Evolutionary conservation across 2,329 filamentous ascomycete genomes (phyloP).

Genomic region (Curvularia hawaiiensis): DNA sequence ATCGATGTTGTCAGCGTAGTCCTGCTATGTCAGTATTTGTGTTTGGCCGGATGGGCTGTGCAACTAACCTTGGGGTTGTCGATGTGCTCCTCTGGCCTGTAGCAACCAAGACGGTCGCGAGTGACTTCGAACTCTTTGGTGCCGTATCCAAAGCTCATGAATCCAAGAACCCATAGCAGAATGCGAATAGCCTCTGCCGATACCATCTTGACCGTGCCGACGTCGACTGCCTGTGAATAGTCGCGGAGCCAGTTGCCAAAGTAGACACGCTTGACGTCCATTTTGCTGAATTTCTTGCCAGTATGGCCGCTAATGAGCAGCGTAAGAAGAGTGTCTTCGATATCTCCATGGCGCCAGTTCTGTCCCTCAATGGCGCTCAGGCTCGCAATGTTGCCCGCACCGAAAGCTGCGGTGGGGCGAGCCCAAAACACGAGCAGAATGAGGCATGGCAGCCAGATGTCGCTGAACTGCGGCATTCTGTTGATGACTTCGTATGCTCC

Average conservation of each 20-base stretch:
- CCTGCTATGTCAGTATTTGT: slow-evolving; percentile 41
- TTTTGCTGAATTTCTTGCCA: slow-evolving; percentile 85
- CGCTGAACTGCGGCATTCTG: slow-evolving; percentile 39
- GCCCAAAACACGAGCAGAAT: slow-evolving; percentile 68
- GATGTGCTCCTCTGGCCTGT: slow-evolving; percentile 74
- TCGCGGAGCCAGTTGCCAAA: slow-evolving; percentile 96
- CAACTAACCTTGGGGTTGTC: slow-evolving; percentile 66
- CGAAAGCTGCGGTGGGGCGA: slow-evolving; percentile 75
- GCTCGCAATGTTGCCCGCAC: slow-evolving; percentile 85
- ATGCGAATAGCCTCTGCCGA: slow-evolving; percentile 90
- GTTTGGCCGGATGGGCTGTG: too few species aligned
- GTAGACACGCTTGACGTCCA: slow-evolving; percentile 87
- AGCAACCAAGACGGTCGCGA: slow-evolving; percentile 76
- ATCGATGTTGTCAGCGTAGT: slow-evolving; percentile 88
- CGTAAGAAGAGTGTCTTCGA: slow-evolving; percentile 85
- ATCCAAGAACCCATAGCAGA: slow-evolving; percentile 84
- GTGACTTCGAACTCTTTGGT: slow-evolving; percentile 88
- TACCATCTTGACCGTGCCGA: slow-evolving; percentile 89
- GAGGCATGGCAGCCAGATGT: slow-evolving; percentile 48
- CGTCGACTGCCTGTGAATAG: slow-evolving; percentile 93
- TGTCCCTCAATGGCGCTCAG: slow-evolving; percentile 80
- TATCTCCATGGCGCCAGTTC: slow-evolving; percentile 74
- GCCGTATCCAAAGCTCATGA: slow-evolving; percentile 85
- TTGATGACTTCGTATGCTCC: slow-evolving; percentile 11
- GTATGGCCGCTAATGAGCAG: slow-evolving; percentile 68